Evolutionary conservation across 2,329 filamentous ascomycete genomes (phyloP).

Genomic region (Exophiala spinifera): DNA sequence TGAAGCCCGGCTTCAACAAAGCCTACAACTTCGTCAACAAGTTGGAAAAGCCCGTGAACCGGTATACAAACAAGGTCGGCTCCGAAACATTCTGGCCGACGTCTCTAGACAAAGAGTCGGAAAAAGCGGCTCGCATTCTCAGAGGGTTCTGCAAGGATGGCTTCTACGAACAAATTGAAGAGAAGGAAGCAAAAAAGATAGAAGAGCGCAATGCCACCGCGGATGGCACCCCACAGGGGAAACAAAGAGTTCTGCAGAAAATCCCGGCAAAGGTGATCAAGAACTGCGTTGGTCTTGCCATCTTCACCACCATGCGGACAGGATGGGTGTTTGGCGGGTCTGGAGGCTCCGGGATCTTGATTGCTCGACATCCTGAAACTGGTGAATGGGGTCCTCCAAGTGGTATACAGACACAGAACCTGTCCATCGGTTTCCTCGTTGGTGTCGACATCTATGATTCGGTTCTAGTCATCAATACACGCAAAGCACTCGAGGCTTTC

Average conservation of each 20-base stretch:
- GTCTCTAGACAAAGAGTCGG: conserved; percentile 80
- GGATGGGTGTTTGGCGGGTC: conserved; percentile 89
- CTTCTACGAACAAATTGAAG: conserved; percentile 60
- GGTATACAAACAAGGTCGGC: conserved; percentile 75
- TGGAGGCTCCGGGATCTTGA: conserved; percentile 81
- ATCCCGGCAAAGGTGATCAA: conserved; percentile 83
- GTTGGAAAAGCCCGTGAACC: conserved; percentile 73
- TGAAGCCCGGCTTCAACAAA: conserved; percentile 71
- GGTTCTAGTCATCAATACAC: conserved; percentile 86
- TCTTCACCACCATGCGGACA: conserved; percentile 94
- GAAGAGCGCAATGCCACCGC: conserved; percentile 31
- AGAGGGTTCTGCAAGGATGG: conserved; percentile 85
- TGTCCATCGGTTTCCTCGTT: conserved; percentile 81
- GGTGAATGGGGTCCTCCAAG: conserved; percentile 90
- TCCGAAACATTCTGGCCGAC: conserved; percentile 82
- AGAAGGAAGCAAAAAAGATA: conserved; percentile 50
- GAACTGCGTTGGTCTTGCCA: conserved; percentile 83
- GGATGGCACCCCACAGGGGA: conserved; percentile 50
- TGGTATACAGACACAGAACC: conserved; percentile 84
- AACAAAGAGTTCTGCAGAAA: conserved; percentile 69
- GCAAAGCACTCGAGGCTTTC: conserved; percentile 78
- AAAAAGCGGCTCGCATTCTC: conserved; percentile 85
- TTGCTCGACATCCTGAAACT: conserved; percentile 73
- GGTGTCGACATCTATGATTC: conserved; percentile 96
- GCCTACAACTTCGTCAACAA: conserved; percentile 66